Evolutionary conservation across 2,329 filamentous ascomycete genomes (phyloP).

Genomic region (Leptoxyphium fumago): DNA sequence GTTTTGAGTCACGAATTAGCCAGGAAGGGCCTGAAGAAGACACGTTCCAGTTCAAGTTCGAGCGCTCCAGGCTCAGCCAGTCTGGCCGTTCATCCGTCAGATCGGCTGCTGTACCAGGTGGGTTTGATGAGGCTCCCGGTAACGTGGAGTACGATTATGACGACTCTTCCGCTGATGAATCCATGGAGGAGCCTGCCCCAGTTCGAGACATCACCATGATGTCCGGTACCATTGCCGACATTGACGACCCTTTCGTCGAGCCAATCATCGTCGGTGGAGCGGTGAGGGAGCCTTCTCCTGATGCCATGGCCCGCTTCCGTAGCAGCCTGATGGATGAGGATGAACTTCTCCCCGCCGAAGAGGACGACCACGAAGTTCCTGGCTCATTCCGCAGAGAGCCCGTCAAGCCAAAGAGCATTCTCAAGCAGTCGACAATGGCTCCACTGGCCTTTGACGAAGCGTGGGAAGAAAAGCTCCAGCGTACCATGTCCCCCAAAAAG

Average conservation of each 20-base stretch:
- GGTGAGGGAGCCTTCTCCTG: conserved; percentile 15
- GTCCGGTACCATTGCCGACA: conserved; percentile 9
- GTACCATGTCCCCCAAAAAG: conserved; percentile 87
- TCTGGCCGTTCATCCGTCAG: not conserved
- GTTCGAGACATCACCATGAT: conserved; percentile 18
- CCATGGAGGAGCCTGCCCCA: conserved; percentile 23
- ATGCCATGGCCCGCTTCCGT: conserved; percentile 14
- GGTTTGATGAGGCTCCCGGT: conserved; percentile 47
- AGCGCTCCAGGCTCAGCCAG: conserved; percentile 30
- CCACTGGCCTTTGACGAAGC: conserved; percentile 51
- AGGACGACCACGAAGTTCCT: conserved; percentile 61
- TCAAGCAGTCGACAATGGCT: conserved; percentile 27
- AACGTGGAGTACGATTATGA: conserved; percentile 36
- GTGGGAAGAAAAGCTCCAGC: conserved; percentile 87
- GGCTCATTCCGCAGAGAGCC: conserved; percentile 63
- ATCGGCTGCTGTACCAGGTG: conserved; percentile 47
- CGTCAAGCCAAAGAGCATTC: conserved; percentile 39
- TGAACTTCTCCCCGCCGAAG: conserved; percentile 45
- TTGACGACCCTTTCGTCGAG: conserved; percentile 12
- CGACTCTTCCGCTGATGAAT: conserved; percentile 22
- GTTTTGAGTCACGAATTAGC: conserved; percentile 11
- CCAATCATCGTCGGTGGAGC: conserved; percentile 11
- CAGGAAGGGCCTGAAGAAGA: conserved; percentile 26
- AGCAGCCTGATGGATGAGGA: conserved; percentile 21
- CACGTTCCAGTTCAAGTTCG: conserved; percentile 39